phyloP scores from a whole-genome alignment of 169 alveolate species.

The Plasmodium reichenowi region DNA sequence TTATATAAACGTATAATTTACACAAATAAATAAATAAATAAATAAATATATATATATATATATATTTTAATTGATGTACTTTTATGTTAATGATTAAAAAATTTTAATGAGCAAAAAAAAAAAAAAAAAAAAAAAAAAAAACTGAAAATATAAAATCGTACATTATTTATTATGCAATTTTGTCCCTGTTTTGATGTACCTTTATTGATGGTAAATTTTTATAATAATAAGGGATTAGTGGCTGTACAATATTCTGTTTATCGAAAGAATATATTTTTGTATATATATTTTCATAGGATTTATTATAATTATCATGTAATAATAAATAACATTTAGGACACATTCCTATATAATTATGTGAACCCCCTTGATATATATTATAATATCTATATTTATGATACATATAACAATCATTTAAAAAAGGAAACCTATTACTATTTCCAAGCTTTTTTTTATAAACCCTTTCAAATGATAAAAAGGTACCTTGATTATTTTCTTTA shows the following conservation, averaged over 20 bases:
- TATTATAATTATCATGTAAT: constrained; percentile 4
- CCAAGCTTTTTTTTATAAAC: background rate
- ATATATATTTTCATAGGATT: background rate
- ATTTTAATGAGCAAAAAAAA: too few relatives aligned
- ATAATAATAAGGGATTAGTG: constrained; percentile 51
- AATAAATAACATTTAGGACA: background rate
- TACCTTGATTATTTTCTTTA: background rate
- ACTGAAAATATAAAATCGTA: too few relatives aligned
- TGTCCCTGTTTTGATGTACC: constrained; percentile 1
- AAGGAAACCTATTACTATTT: too few relatives aligned
- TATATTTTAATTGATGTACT: too few relatives aligned
- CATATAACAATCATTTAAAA: too few relatives aligned
- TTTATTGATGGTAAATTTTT: constrained; percentile 57
- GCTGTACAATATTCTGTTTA: constrained; percentile 12
- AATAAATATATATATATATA: too few relatives aligned
- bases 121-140: too few relatives aligned
- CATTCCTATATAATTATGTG: background rate
- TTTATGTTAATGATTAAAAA: too few relatives aligned
- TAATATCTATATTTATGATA: constrained; percentile 20
- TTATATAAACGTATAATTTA: too few relatives aligned
- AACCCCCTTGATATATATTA: background rate
- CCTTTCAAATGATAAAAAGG: background rate
- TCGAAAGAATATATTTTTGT: constrained; percentile 1
- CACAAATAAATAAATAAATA: too few relatives aligned
- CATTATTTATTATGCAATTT: background rate